These are phyloP conservation scores for Kitagawia praeruptora DNA, from an alignment of 129 eudicot species.

Conservation along the genomic window DNA sequence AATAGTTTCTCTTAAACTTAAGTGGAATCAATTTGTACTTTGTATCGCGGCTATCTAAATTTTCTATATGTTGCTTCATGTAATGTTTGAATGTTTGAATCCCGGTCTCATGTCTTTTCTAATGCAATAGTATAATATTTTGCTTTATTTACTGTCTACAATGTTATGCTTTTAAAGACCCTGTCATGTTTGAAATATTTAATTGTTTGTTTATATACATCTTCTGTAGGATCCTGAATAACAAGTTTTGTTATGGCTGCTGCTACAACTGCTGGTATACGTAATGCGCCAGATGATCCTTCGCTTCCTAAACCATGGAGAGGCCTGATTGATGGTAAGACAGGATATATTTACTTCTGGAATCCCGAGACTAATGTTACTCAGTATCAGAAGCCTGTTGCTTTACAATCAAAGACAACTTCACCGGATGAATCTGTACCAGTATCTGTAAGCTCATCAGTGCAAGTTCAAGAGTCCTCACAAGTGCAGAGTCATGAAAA, in stretches of 20 bases:
- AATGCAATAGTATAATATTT: background rate
- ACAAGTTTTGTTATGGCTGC: slow-evolving; percentile 53
- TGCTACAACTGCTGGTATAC: slow-evolving; percentile 43
- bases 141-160: background rate
- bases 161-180: background rate
- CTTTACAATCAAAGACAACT: slow-evolving; percentile 8
- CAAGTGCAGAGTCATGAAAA: slow-evolving; percentile 19
- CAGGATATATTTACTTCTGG: slow-evolving; percentile 93
- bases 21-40: background rate
- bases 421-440: slow-evolving; percentile 25
- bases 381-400: slow-evolving; percentile 80
- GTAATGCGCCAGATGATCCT: slow-evolving; percentile 88
- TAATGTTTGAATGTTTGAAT: background rate
- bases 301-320: slow-evolving; percentile 95
- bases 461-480: slow-evolving; percentile 50
- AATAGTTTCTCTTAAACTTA: background rate
- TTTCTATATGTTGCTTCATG: background rate
- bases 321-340: slow-evolving; percentile 87
- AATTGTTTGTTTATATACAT: background rate
- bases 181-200: background rate
- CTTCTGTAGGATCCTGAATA: slow-evolving; percentile 20
- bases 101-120: background rate
- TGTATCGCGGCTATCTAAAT: background rate
- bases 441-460: slow-evolving; percentile 37
- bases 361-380: slow-evolving; percentile 93